Evolutionary conservation across 345 rosid species (phyloP), one percentile per base, ranked within the genome.

Genomic region (Limnanthes douglasii): DNA sequence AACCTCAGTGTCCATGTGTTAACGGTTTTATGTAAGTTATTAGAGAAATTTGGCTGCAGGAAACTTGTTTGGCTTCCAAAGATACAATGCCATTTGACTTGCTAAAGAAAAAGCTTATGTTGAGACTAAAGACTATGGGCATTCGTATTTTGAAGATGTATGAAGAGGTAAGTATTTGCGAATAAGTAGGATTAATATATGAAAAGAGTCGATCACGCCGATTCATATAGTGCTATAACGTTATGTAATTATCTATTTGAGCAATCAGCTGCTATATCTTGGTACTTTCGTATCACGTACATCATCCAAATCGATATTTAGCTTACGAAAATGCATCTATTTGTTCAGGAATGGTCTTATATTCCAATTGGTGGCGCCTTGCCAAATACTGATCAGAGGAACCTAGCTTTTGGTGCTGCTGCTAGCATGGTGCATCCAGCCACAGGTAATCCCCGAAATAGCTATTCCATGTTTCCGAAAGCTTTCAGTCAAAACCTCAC

Each of bases 351-450:
- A 51, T 90, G 95, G 98, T 90, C 98, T 29, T 90, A 84, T 50
- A 79, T 90, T 49, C 98, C 98, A 2, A 92, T 90, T 41, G 98
- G 98, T 20, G 98, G 98, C 49, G 79, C 95, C 31, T 67, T 77
- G 54, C 98, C 98, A 15, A 69, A 76, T 50, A 83, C 93, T 17
- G 90, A 75, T 51, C 95, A 88, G 46, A 88, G 72, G 50, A 83
- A 66, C 50, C 95, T 83, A 43, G 95, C 94, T 17, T 90, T 74
- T 54, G 98, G 98, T 62, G 95, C 95, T 52, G 95, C 94, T 3
- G 95, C 98, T 33, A 70, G 95, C 71, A 74, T 79, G 95, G 95
- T 90, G 48, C 94, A 90, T 52, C 98, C 98, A 3, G 94, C 92
- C 50, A 90, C 94, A 31, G 97, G 93, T 83, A 49, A 31, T 34